These are phyloP conservation scores for Keqinozyma sinolaborantium DNA, from an alignment of 1,139 yeast species.

Conservation along the genomic window DNA sequence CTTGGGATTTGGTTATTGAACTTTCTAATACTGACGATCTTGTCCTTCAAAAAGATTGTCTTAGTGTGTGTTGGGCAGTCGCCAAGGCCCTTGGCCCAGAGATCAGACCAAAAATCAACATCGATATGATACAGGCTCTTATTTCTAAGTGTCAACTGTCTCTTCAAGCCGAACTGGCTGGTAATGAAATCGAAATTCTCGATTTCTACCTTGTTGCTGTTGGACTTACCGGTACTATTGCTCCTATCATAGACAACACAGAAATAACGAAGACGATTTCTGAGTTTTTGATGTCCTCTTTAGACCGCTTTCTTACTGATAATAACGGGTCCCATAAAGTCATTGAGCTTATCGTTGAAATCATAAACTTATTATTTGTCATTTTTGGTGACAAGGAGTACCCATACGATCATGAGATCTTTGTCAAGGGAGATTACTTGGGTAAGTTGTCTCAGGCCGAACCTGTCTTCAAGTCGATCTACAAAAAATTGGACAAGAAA, in stretches of 20 bases:
- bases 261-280: conserved; percentile 46
- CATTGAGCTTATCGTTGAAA: conserved; percentile 49
- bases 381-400: conserved; percentile 73
- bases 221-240: conserved; percentile 58
- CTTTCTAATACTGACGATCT: conserved; percentile 17
- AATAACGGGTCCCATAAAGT: conserved; percentile 16
- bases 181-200: conserved; percentile 12
- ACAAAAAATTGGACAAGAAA: conserved; percentile 67
- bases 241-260: conserved; percentile 43
- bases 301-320: conserved; percentile 14
- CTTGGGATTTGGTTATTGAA: conserved; percentile 35
- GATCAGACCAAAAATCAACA: conserved; percentile 17
- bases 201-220: conserved; percentile 28
- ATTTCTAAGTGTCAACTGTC: conserved; percentile 16
- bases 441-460: conserved; percentile 39
- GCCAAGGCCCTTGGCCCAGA: conserved; percentile 42
- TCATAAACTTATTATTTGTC: conserved; percentile 67
- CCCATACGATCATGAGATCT: conserved; percentile 65
- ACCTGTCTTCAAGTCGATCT: conserved; percentile 50
- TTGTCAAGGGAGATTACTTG: conserved; percentile 54
- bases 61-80: conserved; percentile 64
- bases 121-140: conserved; percentile 22
- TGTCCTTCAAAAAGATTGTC: conserved; percentile 39
- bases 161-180: conserved; percentile 7
- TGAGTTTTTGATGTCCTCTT: conserved; percentile 38